phyloP scores from a whole-genome alignment of 228 moss, liverwort and hornwort genomes.

The Sphagnum fallax region DNA sequence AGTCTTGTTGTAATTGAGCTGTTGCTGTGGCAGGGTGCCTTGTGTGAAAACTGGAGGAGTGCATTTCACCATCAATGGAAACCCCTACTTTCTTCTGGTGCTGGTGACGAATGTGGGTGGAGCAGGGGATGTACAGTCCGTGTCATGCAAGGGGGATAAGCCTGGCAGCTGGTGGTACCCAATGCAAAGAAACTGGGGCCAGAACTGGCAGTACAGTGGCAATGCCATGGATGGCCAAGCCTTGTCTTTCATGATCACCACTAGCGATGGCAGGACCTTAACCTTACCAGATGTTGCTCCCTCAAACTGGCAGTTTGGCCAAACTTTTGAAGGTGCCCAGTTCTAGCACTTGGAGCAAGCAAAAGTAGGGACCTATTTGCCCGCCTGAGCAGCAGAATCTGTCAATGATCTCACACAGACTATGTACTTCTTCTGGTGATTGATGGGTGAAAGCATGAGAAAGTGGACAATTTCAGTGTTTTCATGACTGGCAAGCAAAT shows the following conservation, averaged over 20 bases:
- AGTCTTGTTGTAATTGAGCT: background rate
- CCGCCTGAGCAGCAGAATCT: too few relatives aligned
- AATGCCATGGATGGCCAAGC: slow-evolving; percentile 14
- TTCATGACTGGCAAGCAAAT: too few relatives aligned
- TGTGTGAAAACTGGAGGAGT: slow-evolving; percentile 14
- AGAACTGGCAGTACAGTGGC: slow-evolving; percentile 12
- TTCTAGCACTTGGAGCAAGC: background rate
- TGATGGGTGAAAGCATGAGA: too few relatives aligned
- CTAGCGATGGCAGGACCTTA: slow-evolving; percentile 11
- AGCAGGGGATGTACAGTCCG: slow-evolving; percentile 8
- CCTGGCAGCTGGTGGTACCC: slow-evolving; percentile 3
- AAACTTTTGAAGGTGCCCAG: slow-evolving; percentile 11
- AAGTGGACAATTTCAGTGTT: too few relatives aligned
- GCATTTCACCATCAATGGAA: slow-evolving; percentile 9
- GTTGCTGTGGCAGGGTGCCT: slow-evolving; percentile 2
- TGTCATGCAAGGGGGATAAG: slow-evolving; percentile 2
- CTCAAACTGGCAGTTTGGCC: slow-evolving; percentile 8
- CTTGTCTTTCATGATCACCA: slow-evolving; percentile 4
- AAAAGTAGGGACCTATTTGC: too few relatives aligned
- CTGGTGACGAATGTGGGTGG: slow-evolving; percentile 16
- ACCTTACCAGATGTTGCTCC: slow-evolving; percentile 1
- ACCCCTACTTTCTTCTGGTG: slow-evolving; percentile 12
- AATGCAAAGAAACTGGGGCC: slow-evolving; percentile 14
- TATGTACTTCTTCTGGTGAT: too few relatives aligned
- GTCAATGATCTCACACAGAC: too few relatives aligned